Evolutionary conservation across 352 stramenopile species (phyloP).

Genomic region (Aphanomyces invadans): DNA sequence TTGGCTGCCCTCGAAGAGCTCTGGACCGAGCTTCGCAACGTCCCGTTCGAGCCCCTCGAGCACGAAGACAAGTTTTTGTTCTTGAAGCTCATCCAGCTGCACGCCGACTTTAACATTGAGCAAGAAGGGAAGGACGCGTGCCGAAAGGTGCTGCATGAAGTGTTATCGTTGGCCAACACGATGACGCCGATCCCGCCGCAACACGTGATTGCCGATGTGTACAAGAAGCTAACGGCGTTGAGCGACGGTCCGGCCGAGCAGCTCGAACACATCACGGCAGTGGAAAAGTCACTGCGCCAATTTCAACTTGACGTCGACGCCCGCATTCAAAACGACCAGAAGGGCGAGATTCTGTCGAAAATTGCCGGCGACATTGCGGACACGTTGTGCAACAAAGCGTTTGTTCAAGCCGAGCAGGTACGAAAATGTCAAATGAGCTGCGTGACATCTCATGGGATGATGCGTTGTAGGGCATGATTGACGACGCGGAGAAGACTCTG

Average conservation of each 20-base stretch:
- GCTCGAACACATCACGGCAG: background rate
- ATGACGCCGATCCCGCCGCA: slow-evolving; percentile 23
- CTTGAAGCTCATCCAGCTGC: slow-evolving; percentile 23
- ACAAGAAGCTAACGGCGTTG: slow-evolving; percentile 50
- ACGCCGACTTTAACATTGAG: slow-evolving; percentile 21
- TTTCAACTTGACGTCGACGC: slow-evolving; percentile 20
- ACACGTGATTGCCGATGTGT: slow-evolving; percentile 23
- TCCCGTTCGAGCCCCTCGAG: slow-evolving; percentile 23
- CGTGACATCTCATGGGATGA: background rate
- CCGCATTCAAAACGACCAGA: slow-evolving; percentile 24
- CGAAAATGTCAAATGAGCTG: slow-evolving; percentile 2
- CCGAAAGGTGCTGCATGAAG: slow-evolving; percentile 15
- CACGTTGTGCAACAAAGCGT: slow-evolving; percentile 25
- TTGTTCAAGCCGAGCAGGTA: slow-evolving; percentile 19
- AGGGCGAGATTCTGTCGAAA: slow-evolving; percentile 20
- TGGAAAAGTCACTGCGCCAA: slow-evolving; percentile 17
- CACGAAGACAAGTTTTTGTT: slow-evolving; percentile 24
- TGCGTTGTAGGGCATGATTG: slow-evolving; percentile 5
- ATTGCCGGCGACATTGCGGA: slow-evolving; percentile 24
- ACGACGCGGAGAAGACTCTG: slow-evolving; percentile 17
- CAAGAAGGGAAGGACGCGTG: slow-evolving; percentile 10
- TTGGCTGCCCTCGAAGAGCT: background rate
- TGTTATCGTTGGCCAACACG: background rate
- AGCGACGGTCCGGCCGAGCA: slow-evolving; percentile 32
- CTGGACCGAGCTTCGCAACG: slow-evolving; percentile 3